Percentiles rank a stretch among this genome's conserved stretches.
phyloP scores from a whole-genome alignment of 805 yeast species.

The Candida ovalis region DNA sequence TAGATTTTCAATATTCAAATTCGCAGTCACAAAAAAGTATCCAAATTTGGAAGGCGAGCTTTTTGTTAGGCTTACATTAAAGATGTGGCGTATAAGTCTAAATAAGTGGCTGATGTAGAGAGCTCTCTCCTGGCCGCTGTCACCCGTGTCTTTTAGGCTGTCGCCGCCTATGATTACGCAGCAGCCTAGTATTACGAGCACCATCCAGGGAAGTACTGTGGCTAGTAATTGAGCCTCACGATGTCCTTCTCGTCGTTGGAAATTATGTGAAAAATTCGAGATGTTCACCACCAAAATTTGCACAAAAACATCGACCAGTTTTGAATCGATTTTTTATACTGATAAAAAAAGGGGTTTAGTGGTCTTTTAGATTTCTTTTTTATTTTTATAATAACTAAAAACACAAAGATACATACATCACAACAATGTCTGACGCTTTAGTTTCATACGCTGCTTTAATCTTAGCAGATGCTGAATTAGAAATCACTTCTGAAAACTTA shows the following conservation, averaged over 20 bases:
- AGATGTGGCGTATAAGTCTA: not conserved
- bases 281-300: not conserved
- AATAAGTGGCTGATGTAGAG: not conserved
- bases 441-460: conserved; percentile 98
- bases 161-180: no score
- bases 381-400: not conserved
- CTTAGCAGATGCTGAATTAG: conserved; percentile 95
- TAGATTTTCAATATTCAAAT: no score
- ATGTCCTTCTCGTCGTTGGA: not conserved
- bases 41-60: conserved; percentile 1
- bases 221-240: not conserved
- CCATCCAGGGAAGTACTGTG: no score
- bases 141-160: no score
- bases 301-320: not conserved
- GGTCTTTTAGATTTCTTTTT: not conserved
- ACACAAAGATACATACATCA: conserved; percentile 2
- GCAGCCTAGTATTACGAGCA: no score
- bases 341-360: no score
- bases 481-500: conserved; percentile 78
- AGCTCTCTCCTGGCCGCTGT: not conserved
- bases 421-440: conserved; percentile 85
- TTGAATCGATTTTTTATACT: not conserved
- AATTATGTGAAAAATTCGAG: not conserved
- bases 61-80: no score
- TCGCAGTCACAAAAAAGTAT: conserved; percentile 14